Base-by-base conservation (phyloP, 2,329 filamentous ascomycete species). In the Chrysoporthe austroafricana region DNA sequence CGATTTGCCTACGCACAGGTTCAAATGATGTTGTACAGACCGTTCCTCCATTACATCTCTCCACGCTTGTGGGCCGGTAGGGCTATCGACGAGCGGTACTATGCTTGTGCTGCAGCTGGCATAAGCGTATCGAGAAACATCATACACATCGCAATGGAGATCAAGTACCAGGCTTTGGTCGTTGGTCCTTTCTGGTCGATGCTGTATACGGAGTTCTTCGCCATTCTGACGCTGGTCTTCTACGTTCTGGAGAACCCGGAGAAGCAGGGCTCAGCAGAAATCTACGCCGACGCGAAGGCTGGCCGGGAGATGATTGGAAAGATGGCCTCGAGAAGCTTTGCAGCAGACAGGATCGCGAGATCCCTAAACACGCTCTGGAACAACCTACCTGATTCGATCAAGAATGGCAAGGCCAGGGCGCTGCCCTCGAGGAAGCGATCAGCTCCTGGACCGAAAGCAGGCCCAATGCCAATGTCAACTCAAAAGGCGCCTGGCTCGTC, bases 181-280 rank as follows among this genome's bases (percentile, higher is more conserved):
- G 90, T 91, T 70, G 93, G 92, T 0, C 91, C 92, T 0, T 94
- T 93, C 77, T 96, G 92, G 92, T 95, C 95, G 75, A 91, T 92
- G 72, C 88, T 95, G 75, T 95, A 93, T 75, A 93, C 91, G 2
- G 91, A 92, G 18, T 94, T 93, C 79, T 94, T 94, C 75, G 90
- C 91, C 16, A 91, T 95, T 43, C 81, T 96, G 43, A 92, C 92
- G 0, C 82, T 96, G 58, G 83, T 95, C 1, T 96, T 93, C 74
- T 95, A 91, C 74, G 90, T 91, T 0, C 82, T 93, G 16, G 92
- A 95, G 76, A 95, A 95, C 71, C 91, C 91, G 1, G 88, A 92
- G 69, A 93, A 91, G 74, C 81, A 86, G 4, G 91, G 90, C 1
- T 90, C 90, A 6, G 85, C 90, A 63, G 94, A 97, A 70, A 91